Conservation (phyloP, 1,284 basidiomycete genomes). For the Microbotryum lychnidis-dioicae region DNA sequence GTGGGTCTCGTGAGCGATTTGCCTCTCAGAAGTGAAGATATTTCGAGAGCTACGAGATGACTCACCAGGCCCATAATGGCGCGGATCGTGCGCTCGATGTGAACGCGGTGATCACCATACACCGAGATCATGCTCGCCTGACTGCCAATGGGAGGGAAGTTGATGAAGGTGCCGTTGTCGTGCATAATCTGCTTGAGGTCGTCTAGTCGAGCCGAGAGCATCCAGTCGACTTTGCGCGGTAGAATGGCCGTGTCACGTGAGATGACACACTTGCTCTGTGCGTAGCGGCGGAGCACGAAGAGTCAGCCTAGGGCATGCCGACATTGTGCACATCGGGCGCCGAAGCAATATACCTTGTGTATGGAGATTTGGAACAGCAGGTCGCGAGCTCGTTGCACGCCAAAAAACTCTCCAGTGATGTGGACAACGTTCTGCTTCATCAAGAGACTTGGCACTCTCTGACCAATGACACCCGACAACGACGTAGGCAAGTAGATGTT, state of each 20-base stretch:
- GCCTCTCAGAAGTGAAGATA: not conserved
- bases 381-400: constrained; percentile 86
- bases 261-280: constrained; percentile 80
- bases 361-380: constrained; percentile 84
- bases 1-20: constrained; percentile 9
- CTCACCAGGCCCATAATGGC: constrained; percentile 89
- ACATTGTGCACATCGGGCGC: not conserved
- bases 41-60: constrained; percentile 25
- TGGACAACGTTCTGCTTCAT: constrained; percentile 69
- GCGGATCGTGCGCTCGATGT: constrained; percentile 88
- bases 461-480: constrained; percentile 70
- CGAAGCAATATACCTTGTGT: constrained; percentile 56
- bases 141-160: constrained; percentile 76
- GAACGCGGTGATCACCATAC: constrained; percentile 87
- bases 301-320: not conserved
- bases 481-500: constrained; percentile 93
- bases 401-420: constrained; percentile 97
- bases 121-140: constrained; percentile 87
- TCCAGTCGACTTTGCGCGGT: constrained; percentile 96
- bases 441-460: constrained; percentile 25
- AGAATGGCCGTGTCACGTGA: constrained; percentile 88
- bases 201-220: constrained; percentile 85
- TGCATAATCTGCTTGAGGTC: constrained; percentile 86
- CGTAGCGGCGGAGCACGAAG: not conserved
- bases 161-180: constrained; percentile 93